phyloP scores from a whole-genome alignment of 345 rosid species.

The Moricandia moricandioides region DNA sequence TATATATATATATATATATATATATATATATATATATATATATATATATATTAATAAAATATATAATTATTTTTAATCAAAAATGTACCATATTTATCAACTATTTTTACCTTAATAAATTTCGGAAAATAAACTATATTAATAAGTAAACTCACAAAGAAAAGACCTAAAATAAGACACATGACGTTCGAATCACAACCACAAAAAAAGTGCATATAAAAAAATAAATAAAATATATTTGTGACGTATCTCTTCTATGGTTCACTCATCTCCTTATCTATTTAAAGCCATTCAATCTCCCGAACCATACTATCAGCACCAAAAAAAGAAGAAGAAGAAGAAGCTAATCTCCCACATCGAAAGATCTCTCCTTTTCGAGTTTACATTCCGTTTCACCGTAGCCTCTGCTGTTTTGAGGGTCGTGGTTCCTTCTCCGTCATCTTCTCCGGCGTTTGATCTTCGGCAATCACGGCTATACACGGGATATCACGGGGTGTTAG shows the following conservation, averaged over 20 bases:
- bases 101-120: not conserved
- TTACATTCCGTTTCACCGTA: not conserved
- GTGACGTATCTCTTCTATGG: conserved; percentile 16
- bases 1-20: too few species aligned
- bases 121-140: not conserved
- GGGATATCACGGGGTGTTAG: conserved; percentile 51
- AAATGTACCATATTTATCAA: too few species aligned
- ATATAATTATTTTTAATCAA: too few species aligned
- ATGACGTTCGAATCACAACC: conserved; percentile 18
- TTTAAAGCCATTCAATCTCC: conserved; percentile 26
- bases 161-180: not conserved
- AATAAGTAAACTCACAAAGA: not conserved
- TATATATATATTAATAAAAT: too few species aligned
- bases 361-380: conserved; percentile 7
- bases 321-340: too few species aligned
- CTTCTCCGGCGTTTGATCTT: conserved; percentile 21
- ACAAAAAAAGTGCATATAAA: not conserved
- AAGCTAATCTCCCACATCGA: not conserved
- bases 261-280: conserved; percentile 48
- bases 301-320: conserved; percentile 1
- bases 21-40: too few species aligned
- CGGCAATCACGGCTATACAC: conserved; percentile 99
- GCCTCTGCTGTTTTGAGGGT: conserved; percentile 29
- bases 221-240: not conserved
- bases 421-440: not conserved